Conservation (phyloP, 805 yeast genomes). For the Candida ulmi region DNA sequence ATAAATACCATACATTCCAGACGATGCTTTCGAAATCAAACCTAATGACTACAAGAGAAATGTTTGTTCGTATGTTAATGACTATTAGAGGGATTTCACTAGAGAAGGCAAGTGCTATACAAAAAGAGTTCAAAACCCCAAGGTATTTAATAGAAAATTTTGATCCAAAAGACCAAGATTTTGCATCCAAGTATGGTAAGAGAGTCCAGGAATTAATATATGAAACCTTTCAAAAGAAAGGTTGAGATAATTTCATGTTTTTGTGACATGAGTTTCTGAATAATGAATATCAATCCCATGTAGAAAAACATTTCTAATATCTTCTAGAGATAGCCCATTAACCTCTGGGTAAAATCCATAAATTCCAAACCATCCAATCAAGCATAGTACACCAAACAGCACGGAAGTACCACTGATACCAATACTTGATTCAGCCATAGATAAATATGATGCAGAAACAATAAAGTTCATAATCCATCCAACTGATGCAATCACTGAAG, state of each 20-base stretch:
- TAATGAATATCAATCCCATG: conserved; percentile 34
- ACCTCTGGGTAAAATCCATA: conserved; percentile 39
- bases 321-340: conserved; percentile 37
- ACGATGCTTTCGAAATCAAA: conserved; percentile 64
- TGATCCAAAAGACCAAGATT: conserved; percentile 17
- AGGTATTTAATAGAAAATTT: conserved; percentile 47
- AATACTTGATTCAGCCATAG: conserved; percentile 26
- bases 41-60: conserved; percentile 66
- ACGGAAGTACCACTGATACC: conserved; percentile 26
- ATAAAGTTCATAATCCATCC: conserved; percentile 37
- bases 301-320: conserved; percentile 33
- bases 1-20: conserved; percentile 52
- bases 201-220: conserved; percentile 17
- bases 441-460: conserved; percentile 31
- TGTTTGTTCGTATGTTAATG: conserved; percentile 73
- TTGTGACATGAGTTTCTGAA: neutral
- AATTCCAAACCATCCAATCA: conserved; percentile 34
- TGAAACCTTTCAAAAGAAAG: conserved; percentile 9
- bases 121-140: conserved; percentile 68
- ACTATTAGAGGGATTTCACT: conserved; percentile 74
- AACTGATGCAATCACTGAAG: conserved; percentile 35
- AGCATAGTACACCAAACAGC: conserved; percentile 28
- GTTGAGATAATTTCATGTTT: neutral
- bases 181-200: conserved; percentile 26
- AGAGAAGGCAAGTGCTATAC: conserved; percentile 81